Base-by-base conservation (phyloP, 2,329 filamentous ascomycete species). In the Colletotrichum camelliae region DNA sequence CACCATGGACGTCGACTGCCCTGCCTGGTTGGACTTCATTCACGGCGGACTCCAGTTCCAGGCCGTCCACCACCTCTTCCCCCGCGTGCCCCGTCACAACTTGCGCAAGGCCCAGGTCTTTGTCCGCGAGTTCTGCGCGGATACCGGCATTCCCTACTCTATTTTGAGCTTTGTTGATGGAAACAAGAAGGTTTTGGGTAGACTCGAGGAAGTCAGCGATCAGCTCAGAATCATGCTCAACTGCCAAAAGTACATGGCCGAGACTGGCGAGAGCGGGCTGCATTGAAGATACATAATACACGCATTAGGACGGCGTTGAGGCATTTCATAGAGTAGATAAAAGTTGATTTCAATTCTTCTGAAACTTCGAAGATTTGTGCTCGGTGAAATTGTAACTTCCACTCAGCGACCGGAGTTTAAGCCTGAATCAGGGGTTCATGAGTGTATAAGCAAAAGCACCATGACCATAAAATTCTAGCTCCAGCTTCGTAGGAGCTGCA, bases 1-100 rank as follows among this genome's bases (percentile, higher is more conserved):
- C 4, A 94, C 93, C 31, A 94, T 94, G 92, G 93, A 95, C 79
- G 91, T 95, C 64, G 92, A 94, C 79, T 94, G 93, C 83, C 93
- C 93, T 0, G 85, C 88, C 29, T 95, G 93, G 93, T 85, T 95
- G 31, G 93, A 95, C 81, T 94, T 92, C 79, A 88, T 94, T 80
- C 93, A 95, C 81, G 93, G 93, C 65, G 93, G 93, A 2, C 86
- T 95, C 33, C 93, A 94, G 83, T 95, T 94, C 84, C 93, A 94
- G 83, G 92, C 90, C 8, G 89, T 94, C 3, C 93, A 95, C 82
- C 93, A 95, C 78, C 83, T 94, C 13, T 94, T 92, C 80, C 93
- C 93, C 4, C 88, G 93, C 6, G 87, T 94, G 69, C 93, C 93
- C 1, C 85, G 93, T 29, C 93, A 94, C 82, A 94, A 94, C 81